Percentiles rank a stretch among this genome's conserved stretches.
Conservation (phyloP, 1,139 yeast genomes). For the Saccharomyces hybrid region DNA sequence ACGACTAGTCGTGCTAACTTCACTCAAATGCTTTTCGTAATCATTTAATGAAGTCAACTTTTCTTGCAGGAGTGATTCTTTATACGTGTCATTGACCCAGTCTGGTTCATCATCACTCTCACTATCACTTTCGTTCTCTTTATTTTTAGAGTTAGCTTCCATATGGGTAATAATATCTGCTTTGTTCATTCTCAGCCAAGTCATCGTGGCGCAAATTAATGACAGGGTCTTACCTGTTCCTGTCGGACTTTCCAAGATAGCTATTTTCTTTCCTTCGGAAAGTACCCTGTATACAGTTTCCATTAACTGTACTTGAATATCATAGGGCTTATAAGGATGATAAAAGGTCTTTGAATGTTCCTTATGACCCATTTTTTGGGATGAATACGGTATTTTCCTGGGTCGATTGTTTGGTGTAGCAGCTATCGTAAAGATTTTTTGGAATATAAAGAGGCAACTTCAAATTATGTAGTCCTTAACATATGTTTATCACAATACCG, state of each 20-base stretch:
- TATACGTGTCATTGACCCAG: constrained; percentile 48
- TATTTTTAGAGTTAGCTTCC: constrained; percentile 7
- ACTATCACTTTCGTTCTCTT: constrained; percentile 9
- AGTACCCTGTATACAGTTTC: constrained; percentile 59
- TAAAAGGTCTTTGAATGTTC: constrained; percentile 33
- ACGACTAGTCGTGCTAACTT: constrained; percentile 15
- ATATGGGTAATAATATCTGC: constrained; percentile 15
- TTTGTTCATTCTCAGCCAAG: constrained; percentile 71
- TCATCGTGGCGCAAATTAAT: constrained; percentile 74
- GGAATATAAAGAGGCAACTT: background rate
- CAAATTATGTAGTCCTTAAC: background rate
- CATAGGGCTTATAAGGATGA: constrained; percentile 80
- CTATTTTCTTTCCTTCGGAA: constrained; percentile 50
- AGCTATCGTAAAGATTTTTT: background rate
- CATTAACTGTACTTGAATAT: constrained; percentile 75
- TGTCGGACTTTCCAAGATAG: constrained; percentile 88
- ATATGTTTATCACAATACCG: background rate
- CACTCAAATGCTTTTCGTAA: constrained; percentile 36
- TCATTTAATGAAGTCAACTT: constrained; percentile 33
- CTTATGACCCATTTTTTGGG: background rate
- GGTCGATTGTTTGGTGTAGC: too few species aligned
- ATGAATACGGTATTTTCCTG: background rate
- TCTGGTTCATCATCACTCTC: constrained; percentile 44
- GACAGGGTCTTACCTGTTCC: constrained; percentile 93
- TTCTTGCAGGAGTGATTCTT: constrained; percentile 30